Conservation (phyloP, 2,329 filamentous ascomycete species). For the Penicillium psychrosexuale region DNA sequence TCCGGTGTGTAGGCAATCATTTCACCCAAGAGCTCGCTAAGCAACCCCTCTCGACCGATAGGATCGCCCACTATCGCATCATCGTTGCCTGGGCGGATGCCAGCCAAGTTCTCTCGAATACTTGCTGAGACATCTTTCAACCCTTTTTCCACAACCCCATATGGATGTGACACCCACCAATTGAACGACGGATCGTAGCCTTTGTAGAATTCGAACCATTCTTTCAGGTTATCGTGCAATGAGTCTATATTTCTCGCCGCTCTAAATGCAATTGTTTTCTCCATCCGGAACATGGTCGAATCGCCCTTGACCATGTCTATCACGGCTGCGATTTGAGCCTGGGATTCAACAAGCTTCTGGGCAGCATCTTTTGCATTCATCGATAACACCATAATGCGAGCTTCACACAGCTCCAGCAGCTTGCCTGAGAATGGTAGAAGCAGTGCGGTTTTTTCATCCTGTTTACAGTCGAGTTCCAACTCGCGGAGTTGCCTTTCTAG, state of each 20-base stretch:
- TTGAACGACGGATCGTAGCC: background rate
- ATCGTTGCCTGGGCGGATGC: constrained; percentile 43
- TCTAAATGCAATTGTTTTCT: background rate
- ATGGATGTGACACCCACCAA: background rate
- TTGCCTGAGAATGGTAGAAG: background rate
- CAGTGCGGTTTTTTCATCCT: constrained; percentile 4
- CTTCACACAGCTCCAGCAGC: background rate
- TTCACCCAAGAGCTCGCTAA: constrained; percentile 54
- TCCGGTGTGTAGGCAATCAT: constrained; percentile 53
- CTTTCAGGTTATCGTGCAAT: background rate
- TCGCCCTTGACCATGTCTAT: background rate
- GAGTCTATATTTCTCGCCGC: background rate
- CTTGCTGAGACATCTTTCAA: constrained; percentile 27
- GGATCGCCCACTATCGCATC: constrained; percentile 58
- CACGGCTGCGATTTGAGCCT: background rate
- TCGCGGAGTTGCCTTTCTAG: background rate
- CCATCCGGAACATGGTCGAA: background rate
- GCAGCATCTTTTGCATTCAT: background rate
- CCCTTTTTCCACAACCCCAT: background rate
- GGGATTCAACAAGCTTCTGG: background rate
- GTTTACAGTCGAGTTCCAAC: constrained; percentile 39
- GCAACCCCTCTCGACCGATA: constrained; percentile 52
- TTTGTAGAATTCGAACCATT: background rate
- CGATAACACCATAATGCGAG: background rate
- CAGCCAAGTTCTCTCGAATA: constrained; percentile 47